A percentile compares a stretch with the other conserved stretches of the same genome.
phyloP scores from a whole-genome alignment of 1,284 basidiomycete genomes.

The Boletellus deceptivus region DNA sequence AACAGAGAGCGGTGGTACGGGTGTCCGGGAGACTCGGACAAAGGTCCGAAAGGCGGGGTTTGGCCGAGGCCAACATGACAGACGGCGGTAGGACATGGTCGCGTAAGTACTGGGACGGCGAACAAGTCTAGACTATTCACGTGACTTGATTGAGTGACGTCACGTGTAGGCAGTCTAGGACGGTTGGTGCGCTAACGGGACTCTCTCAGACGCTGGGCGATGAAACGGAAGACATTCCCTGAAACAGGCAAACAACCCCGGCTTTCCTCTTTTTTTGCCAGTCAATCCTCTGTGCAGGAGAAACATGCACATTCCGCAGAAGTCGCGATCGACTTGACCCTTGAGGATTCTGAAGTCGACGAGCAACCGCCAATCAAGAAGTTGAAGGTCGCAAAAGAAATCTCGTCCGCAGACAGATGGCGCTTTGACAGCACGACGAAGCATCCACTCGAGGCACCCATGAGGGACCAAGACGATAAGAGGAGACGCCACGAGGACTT shows the following conservation, averaged over 20 bases:
- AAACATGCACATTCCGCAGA: slow-evolving; percentile 25
- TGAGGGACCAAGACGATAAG: slow-evolving; percentile 18
- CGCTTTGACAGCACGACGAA: slow-evolving; percentile 33
- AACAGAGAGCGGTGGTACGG: background rate
- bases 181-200: no score
- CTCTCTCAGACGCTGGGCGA: background rate
- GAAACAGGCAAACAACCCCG: slow-evolving; percentile 37
- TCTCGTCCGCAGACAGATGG: slow-evolving; percentile 34
- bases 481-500: slow-evolving; percentile 48
- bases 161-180: background rate
- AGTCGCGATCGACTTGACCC: slow-evolving; percentile 56
- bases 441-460: slow-evolving; percentile 17
- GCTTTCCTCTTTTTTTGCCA: slow-evolving; percentile 59
- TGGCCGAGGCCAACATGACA: slow-evolving; percentile 5
- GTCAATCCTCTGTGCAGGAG: slow-evolving; percentile 27
- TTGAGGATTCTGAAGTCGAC: slow-evolving; percentile 38
- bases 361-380: slow-evolving; percentile 40
- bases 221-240: slow-evolving; percentile 25
- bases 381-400: slow-evolving; percentile 21
- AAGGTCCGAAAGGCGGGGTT: background rate
- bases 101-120: background rate
- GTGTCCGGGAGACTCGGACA: background rate
- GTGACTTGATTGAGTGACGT: slow-evolving; percentile 26
- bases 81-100: slow-evolving; percentile 16
- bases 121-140: slow-evolving; percentile 14